These are phyloP conservation scores for Neurospora sp. DNA, from an alignment of 495 filamentous ascomycete species.

Conservation along the genomic window DNA sequence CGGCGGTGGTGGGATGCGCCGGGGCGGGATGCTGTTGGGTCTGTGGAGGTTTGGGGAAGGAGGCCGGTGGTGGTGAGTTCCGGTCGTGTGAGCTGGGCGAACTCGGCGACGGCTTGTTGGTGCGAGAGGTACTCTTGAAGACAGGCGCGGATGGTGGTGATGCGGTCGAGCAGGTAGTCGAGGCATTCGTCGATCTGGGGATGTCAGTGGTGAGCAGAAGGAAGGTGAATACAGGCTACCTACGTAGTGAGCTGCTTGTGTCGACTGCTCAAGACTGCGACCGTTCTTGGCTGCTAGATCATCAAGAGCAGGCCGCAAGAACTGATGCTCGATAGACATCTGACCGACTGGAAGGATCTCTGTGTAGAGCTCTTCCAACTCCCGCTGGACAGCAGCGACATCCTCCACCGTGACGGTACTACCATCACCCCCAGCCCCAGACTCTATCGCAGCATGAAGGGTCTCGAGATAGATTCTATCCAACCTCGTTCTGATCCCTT, in stretches of 20 bases:
- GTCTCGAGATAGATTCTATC: constrained; percentile 38
- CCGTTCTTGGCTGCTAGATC: constrained; percentile 26
- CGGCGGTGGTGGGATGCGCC: constrained; percentile 10
- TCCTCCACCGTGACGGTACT: constrained; percentile 11
- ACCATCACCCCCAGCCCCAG: constrained; percentile 3
- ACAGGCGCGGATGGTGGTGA: constrained; percentile 14
- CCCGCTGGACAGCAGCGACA: constrained; percentile 40
- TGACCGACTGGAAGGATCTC: constrained; percentile 54
- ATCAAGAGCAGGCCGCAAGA: constrained; percentile 44
- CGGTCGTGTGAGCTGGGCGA: constrained; percentile 17
- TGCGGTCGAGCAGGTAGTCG: constrained; percentile 27
- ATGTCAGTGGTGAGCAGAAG: constrained; percentile 1
- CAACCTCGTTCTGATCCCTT: constrained; percentile 33
- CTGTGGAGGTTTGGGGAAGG: neutral
- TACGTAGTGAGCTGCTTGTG: constrained; percentile 33
- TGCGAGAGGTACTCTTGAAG: constrained; percentile 21
- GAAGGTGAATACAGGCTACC: neutral
- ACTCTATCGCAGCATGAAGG: constrained; percentile 16
- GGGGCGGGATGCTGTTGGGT: neutral
- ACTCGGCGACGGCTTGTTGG: constrained; percentile 17
- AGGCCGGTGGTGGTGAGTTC: constrained; percentile 11
- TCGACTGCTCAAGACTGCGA: constrained; percentile 23
- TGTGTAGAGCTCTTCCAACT: constrained; percentile 51
- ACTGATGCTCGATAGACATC: constrained; percentile 52
- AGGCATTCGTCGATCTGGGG: constrained; percentile 27